Conservation (phyloP, 306 rosid genomes). For the Pyrus pyrifolia region DNA sequence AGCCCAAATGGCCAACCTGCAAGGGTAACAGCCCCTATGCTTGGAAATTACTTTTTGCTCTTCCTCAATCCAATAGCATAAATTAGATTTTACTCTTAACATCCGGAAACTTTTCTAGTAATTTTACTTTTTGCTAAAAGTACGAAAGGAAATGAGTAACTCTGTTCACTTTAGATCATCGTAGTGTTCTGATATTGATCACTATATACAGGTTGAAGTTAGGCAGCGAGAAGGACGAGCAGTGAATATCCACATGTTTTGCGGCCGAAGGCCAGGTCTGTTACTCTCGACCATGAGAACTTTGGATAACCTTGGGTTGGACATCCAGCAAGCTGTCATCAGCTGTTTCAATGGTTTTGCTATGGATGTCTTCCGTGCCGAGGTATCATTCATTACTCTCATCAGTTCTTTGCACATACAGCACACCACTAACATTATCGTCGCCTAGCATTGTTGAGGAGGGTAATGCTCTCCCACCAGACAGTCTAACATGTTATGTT, state of each 20-base stretch:
- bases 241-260: slow-evolving; percentile 95
- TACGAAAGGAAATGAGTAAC: not conserved
- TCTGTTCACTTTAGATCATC: not conserved
- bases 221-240: slow-evolving; percentile 86
- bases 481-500: not conserved
- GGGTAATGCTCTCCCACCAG: not conserved
- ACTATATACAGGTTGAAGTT: slow-evolving; percentile 63
- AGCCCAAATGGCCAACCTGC: slow-evolving; percentile 78
- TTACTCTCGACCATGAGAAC: slow-evolving; percentile 87
- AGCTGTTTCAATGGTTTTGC: slow-evolving; percentile 99
- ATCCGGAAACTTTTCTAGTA: not conserved
- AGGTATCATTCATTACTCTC: slow-evolving; percentile 36
- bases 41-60: not conserved
- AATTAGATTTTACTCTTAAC: not conserved
- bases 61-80: not conserved
- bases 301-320: slow-evolving; percentile 84
- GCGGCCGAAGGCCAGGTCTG: slow-evolving; percentile 85
- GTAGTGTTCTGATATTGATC: not conserved
- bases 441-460: not conserved
- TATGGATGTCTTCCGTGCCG: slow-evolving; percentile 87
- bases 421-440: not conserved
- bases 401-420: not conserved
- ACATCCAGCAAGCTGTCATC: slow-evolving; percentile 94
- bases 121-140: not conserved
- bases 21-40: slow-evolving; percentile 38